Conservation (phyloP, 768 basidiomycete genomes). For the Boletus sp. region DNA sequence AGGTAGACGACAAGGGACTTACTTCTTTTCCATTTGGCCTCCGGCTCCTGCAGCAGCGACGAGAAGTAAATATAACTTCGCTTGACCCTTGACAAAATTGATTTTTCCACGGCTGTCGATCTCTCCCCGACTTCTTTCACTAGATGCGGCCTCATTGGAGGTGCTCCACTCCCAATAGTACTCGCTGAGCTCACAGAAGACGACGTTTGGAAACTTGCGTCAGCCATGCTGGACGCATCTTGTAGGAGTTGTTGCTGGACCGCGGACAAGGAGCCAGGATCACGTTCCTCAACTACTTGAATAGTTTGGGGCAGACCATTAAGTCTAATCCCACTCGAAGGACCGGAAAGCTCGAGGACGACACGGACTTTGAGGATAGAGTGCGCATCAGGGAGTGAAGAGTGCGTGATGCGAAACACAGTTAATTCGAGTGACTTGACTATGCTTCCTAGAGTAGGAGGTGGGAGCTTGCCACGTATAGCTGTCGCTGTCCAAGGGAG, state of each 20-base stretch:
- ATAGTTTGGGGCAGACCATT: slow-evolving; percentile 81
- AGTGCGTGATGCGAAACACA: slow-evolving; percentile 69
- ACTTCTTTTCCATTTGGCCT: slow-evolving; percentile 96
- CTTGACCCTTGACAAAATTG: slow-evolving; percentile 81
- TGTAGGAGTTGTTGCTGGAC: slow-evolving; percentile 53
- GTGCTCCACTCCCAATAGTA: slow-evolving; percentile 42
- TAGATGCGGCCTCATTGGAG: slow-evolving; percentile 33
- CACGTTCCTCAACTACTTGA: slow-evolving; percentile 62
- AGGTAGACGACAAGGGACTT: slow-evolving; percentile 29
- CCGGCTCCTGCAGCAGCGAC: slow-evolving; percentile 93
- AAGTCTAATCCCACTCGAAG: slow-evolving; percentile 74
- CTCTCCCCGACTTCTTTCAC: slow-evolving; percentile 44
- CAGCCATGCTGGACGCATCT: slow-evolving; percentile 67
- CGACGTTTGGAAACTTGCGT: slow-evolving; percentile 63
- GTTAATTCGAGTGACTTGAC: slow-evolving; percentile 48
- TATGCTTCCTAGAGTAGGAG: slow-evolving; percentile 30
- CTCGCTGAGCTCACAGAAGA: slow-evolving; percentile 56
- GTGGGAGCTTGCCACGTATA: slow-evolving; percentile 40
- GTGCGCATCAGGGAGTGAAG: slow-evolving; percentile 66
- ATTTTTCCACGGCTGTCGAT: slow-evolving; percentile 66
- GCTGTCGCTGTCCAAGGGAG: slow-evolving; percentile 74
- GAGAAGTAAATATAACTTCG: slow-evolving; percentile 99
- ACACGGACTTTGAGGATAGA: slow-evolving; percentile 79
- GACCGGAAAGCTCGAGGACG: slow-evolving; percentile 76
- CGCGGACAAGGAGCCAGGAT: slow-evolving; percentile 50